phyloP scores from a whole-genome alignment of 768 basidiomycete genomes.

The Asterophora parasitica region DNA sequence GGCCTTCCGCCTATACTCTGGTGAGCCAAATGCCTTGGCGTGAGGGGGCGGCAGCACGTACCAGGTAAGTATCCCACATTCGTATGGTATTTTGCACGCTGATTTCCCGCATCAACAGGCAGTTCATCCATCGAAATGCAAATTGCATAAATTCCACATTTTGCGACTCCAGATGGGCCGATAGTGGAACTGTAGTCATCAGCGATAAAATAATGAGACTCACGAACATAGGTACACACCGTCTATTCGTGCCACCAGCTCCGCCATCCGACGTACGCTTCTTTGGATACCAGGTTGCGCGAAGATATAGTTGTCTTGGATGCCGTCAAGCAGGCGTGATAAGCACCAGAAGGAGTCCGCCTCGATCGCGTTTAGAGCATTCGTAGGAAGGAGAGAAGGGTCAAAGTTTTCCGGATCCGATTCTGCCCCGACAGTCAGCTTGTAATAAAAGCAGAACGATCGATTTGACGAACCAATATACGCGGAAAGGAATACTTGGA shows the following conservation, averaged over 20 bases:
- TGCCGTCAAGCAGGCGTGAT: slow-evolving; percentile 90
- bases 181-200: slow-evolving; percentile 63
- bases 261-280: slow-evolving; percentile 90
- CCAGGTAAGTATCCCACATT: slow-evolving; percentile 99
- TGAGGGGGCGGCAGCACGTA: slow-evolving; percentile 33
- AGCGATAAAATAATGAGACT: not conserved
- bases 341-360: slow-evolving; percentile 99
- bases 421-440: slow-evolving; percentile 42
- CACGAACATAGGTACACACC: slow-evolving; percentile 37
- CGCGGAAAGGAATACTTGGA: slow-evolving; percentile 92
- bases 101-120: slow-evolving; percentile 95
- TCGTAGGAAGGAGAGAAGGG: slow-evolving; percentile 63
- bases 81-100: slow-evolving; percentile 94
- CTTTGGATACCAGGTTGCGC: slow-evolving; percentile 96
- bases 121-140: slow-evolving; percentile 99
- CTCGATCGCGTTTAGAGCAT: slow-evolving; percentile 80
- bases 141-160: slow-evolving; percentile 99
- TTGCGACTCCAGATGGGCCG: slow-evolving; percentile 79
- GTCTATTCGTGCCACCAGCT: slow-evolving; percentile 87
- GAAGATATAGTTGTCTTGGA: slow-evolving; percentile 97
- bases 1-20: slow-evolving; percentile 76
- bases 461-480: slow-evolving; percentile 69
- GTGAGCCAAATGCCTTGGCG: not conserved
- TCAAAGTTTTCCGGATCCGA: slow-evolving; percentile 89
- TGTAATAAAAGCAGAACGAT: slow-evolving; percentile 3